Evolutionary conservation across 257 asterid species (phyloP).

Genomic region (Nicotiana benthamiana): DNA sequence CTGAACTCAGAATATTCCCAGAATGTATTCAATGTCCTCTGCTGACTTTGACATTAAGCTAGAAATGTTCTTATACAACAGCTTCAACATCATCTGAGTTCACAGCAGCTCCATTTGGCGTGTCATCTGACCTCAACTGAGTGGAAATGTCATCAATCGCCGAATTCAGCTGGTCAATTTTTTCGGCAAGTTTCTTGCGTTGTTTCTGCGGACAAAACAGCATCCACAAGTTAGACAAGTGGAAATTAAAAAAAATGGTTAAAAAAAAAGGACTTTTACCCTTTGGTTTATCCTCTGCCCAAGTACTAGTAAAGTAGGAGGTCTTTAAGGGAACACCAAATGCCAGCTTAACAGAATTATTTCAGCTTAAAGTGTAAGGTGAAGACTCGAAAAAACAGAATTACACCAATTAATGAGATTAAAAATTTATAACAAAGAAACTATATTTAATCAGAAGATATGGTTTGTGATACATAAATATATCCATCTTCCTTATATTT

Average conservation of each 20-base stretch:
- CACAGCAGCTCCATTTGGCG: conserved; percentile 51
- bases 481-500: background rate
- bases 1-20: background rate
- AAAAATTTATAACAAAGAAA: background rate
- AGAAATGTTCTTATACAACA: conserved; percentile 31
- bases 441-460: background rate
- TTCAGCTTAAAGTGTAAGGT: background rate
- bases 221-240: background rate
- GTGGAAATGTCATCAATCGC: conserved; percentile 70
- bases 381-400: background rate
- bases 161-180: conserved; percentile 74
- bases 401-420: background rate
- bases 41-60: background rate
- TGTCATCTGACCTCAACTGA: conserved; percentile 40
- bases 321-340: background rate
- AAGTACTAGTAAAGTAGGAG: background rate
- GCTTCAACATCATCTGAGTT: conserved; percentile 55
- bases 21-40: background rate
- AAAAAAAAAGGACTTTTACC: background rate
- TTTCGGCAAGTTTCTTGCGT: conserved; percentile 70
- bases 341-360: background rate
- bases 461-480: background rate
- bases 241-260: too few relatives aligned
- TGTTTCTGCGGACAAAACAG: conserved; percentile 41
- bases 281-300: background rate